Percentiles rank a stretch among this genome's conserved stretches.
phyloP scores from a whole-genome alignment of 2,329 filamentous ascomycete genomes.

The Cercospora beticola region DNA sequence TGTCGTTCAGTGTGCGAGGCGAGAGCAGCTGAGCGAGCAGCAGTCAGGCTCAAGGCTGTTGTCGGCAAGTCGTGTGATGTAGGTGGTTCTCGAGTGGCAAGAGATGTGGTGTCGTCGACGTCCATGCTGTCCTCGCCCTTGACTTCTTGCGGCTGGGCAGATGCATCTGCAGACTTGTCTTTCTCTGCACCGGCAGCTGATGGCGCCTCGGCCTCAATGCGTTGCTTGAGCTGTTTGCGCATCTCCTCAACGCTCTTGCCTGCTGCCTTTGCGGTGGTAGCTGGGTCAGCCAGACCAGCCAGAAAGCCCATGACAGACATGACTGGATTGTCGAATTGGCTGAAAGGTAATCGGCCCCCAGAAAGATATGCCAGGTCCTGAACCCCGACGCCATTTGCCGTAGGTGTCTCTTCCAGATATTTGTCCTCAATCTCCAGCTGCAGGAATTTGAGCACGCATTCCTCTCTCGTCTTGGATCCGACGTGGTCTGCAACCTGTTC shows the following conservation, averaged over 20 bases:
- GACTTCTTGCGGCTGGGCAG: conserved; percentile 21
- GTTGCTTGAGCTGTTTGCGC: conserved; percentile 73
- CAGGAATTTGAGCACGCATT: conserved; percentile 95
- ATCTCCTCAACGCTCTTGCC: conserved; percentile 85
- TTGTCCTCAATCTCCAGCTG: conserved; percentile 97
- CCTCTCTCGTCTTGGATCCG: conserved; percentile 84
- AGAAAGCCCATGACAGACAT: conserved; percentile 95
- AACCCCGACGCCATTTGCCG: conserved; percentile 54
- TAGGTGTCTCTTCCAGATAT: conserved; percentile 67
- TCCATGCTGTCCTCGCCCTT: conserved; percentile 59
- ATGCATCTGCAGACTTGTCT: conserved; percentile 54
- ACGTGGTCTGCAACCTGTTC: conserved; percentile 89
- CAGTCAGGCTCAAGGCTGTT: conserved; percentile 80
- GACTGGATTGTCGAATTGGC: conserved; percentile 90
- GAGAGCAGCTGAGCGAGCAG: conserved; percentile 80
- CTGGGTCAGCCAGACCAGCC: conserved; percentile 84
- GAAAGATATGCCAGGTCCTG: conserved; percentile 61
- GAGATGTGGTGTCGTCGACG: conserved; percentile 54
- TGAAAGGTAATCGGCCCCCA: conserved; percentile 82
- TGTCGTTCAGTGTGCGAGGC: conserved; percentile 96
- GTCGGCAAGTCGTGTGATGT: conserved; percentile 54
- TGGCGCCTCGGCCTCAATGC: conserved; percentile 63
- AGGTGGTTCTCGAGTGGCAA: conserved; percentile 51
- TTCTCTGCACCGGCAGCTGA: conserved; percentile 47
- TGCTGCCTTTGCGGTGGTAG: conserved; percentile 85